Conservation (phyloP, 116 monocot genomes). For the Phalaenopsis hybrid region DNA sequence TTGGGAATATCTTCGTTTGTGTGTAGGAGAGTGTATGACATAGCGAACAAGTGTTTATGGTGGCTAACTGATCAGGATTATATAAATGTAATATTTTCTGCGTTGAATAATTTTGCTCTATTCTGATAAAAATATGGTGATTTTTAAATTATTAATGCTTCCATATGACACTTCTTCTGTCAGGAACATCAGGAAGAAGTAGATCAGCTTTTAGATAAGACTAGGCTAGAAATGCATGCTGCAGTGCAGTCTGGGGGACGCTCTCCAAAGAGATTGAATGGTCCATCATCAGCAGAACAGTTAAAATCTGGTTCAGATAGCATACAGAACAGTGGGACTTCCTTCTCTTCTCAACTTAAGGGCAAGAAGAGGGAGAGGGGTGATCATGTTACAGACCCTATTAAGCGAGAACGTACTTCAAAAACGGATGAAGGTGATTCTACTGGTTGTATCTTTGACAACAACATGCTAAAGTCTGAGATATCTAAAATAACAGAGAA, state of each 20-base stretch:
- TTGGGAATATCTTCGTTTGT: constrained; percentile 76
- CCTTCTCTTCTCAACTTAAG: constrained; percentile 50
- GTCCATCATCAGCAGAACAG: constrained; percentile 57
- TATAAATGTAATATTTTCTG: constrained; percentile 60
- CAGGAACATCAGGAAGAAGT: constrained; percentile 95
- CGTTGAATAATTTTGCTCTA: background rate
- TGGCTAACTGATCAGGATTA: constrained; percentile 91
- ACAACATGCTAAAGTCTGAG: constrained; percentile 52
- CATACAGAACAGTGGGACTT: constrained; percentile 51
- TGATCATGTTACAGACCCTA: constrained; percentile 51
- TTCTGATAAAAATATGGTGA: background rate
- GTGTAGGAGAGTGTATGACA: constrained; percentile 85
- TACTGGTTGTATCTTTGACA: constrained; percentile 42
- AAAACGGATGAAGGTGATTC: constrained; percentile 63
- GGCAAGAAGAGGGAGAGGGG: constrained; percentile 84
- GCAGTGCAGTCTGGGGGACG: constrained; percentile 88
- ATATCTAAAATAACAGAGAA: constrained; percentile 87
- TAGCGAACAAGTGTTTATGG: constrained; percentile 88
- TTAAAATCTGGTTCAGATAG: constrained; percentile 72
- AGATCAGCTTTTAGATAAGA: constrained; percentile 65
- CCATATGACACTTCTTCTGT: constrained; percentile 1
- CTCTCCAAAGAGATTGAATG: constrained; percentile 81
- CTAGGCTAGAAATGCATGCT: constrained; percentile 96
- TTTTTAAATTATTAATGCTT: background rate
- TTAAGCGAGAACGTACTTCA: constrained; percentile 46